phyloP scores from a whole-genome alignment of 148 eudicot genomes.

The Rhododendron kiyosumense region DNA sequence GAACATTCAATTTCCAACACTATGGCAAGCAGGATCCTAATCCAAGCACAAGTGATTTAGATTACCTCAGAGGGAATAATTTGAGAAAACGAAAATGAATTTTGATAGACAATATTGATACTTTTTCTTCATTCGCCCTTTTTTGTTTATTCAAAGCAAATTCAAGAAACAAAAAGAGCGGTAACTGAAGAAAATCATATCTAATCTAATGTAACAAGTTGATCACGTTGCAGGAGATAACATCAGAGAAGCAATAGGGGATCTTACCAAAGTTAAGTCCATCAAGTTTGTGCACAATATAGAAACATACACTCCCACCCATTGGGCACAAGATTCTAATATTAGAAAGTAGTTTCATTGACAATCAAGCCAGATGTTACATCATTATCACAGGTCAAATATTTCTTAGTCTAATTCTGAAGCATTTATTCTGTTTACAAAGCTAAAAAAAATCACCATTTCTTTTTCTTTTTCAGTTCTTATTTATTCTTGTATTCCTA shows the following conservation, averaged over 20 bases:
- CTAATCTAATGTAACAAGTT: background rate
- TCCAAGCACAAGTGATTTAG: background rate
- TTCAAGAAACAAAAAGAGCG: background rate
- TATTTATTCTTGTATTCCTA: background rate
- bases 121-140: background rate
- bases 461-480: background rate
- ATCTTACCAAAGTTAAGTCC: background rate
- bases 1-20: background rate
- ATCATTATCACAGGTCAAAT: background rate
- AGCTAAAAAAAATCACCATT: background rate
- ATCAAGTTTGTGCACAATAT: background rate
- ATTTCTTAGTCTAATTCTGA: background rate
- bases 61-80: background rate
- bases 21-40: conserved; percentile 66
- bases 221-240: background rate
- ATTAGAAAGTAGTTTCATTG: background rate
- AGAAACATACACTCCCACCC: background rate
- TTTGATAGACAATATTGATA: background rate
- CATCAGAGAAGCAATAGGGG: background rate
- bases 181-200: background rate
- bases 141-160: background rate
- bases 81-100: background rate
- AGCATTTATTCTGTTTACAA: background rate
- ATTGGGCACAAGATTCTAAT: background rate
- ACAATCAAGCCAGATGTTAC: background rate